phyloP scores from a whole-genome alignment of 129 eudicot genomes.

The Flaveria bidentis region DNA sequence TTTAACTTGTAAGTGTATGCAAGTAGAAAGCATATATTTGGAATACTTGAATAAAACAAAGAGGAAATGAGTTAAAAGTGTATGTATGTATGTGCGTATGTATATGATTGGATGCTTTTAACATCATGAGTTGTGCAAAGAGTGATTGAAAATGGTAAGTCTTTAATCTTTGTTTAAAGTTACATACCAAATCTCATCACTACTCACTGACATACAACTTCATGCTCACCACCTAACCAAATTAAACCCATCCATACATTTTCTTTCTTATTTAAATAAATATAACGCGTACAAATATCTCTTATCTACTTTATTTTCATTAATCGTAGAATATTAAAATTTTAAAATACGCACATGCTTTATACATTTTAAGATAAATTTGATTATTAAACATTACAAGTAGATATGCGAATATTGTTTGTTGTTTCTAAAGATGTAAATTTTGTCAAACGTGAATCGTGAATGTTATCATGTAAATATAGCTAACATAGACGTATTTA shows the following conservation, averaged over 20 bases:
- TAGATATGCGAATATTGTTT: neutral
- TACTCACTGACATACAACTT: slow-evolving; percentile 40
- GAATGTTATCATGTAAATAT: neutral
- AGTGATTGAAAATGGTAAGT: slow-evolving; percentile 41
- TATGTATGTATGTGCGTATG: neutral
- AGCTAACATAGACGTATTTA: neutral
- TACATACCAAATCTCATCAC: slow-evolving; percentile 33
- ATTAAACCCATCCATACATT: slow-evolving; percentile 2
- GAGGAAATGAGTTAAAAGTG: neutral
- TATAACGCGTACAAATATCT: neutral
- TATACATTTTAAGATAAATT: neutral
- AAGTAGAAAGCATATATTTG: neutral
- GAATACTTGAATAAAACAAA: neutral
- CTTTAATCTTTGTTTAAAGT: slow-evolving; percentile 31
- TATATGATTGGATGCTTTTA: slow-evolving; percentile 34
- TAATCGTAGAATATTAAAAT: too few species aligned
- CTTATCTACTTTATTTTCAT: too few species aligned
- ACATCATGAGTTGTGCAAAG: slow-evolving; percentile 29
- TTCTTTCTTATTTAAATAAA: neutral
- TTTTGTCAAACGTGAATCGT: neutral
- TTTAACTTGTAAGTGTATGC: neutral
- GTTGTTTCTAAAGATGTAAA: too few species aligned
- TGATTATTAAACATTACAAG: neutral
- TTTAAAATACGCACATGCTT: neutral
- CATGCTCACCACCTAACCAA: slow-evolving; percentile 37